Evolutionary conservation across 805 yeast species (phyloP).

Genomic region (Starmerella roubikii): DNA sequence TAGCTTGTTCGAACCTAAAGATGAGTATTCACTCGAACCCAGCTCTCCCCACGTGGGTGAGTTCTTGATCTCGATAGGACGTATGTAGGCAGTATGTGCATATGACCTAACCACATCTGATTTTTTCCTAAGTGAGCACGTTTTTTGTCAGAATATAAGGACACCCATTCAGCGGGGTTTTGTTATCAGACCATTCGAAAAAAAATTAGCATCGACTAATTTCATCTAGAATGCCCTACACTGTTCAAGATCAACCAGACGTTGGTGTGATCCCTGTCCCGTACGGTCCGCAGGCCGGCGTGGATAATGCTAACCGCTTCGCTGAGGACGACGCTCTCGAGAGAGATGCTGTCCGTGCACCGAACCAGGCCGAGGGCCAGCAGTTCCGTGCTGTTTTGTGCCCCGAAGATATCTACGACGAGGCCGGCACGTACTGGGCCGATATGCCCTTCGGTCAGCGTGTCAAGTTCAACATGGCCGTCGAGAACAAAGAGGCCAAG

Average conservation of each 20-base stretch:
- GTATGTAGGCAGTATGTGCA: too few relatives aligned
- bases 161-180: background rate
- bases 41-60: too few relatives aligned
- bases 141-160: background rate
- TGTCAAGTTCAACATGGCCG: constrained; percentile 20
- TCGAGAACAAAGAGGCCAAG: constrained; percentile 22
- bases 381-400: constrained; percentile 25
- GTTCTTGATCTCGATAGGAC: too few relatives aligned
- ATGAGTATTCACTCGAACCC: too few relatives aligned
- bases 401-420: constrained; percentile 26
- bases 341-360: constrained; percentile 19
- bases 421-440: constrained; percentile 30
- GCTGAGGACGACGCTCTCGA: constrained; percentile 16
- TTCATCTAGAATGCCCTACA: too few relatives aligned
- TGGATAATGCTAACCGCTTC: constrained; percentile 28
- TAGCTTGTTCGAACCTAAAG: too few relatives aligned
- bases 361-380: constrained; percentile 24
- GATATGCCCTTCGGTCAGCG: constrained; percentile 25
- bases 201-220: background rate
- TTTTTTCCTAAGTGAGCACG: background rate
- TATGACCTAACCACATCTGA: too few relatives aligned
- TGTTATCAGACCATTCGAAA: background rate
- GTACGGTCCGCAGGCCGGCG: constrained; percentile 28
- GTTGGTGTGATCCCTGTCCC: constrained; percentile 28
- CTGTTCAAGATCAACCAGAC: constrained; percentile 22